Evolutionary conservation across 1,139 yeast genomes (phyloP).

Genomic region (Kazachstania sp.): DNA sequence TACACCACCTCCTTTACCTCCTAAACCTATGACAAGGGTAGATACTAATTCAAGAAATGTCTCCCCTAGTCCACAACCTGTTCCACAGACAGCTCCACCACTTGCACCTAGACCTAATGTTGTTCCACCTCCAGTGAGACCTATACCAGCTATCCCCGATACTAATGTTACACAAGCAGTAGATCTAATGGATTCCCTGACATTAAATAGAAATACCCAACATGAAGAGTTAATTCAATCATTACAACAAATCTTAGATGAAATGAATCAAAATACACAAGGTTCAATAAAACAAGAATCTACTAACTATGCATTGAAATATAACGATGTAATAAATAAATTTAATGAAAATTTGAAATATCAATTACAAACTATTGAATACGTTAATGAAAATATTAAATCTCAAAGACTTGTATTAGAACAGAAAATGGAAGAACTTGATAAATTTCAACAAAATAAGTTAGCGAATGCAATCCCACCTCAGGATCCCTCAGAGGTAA

Average conservation of each 20-base stretch:
- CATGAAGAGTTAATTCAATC: neutral
- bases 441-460: slow-evolving; percentile 3
- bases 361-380: neutral
- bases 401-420: neutral
- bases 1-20: slow-evolving; percentile 30
- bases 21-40: slow-evolving; percentile 20
- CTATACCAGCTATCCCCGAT: neutral
- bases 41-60: neutral
- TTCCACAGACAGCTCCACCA: neutral
- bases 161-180: neutral
- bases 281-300: neutral
- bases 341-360: slow-evolving; percentile 3
- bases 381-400: neutral
- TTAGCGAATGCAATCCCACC: neutral
- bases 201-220: neutral
- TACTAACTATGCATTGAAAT: neutral
- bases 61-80: neutral
- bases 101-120: too few relatives aligned
- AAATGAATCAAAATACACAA: neutral
- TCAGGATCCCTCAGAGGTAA: neutral
- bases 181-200: slow-evolving; percentile 6
- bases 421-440: neutral
- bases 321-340: slow-evolving; percentile 1
- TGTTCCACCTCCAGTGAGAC: neutral
- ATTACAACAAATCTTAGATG: neutral